Base-by-base conservation (phyloP, 116 monocot genomes). In the Dioscorea cayenensis region DNA sequence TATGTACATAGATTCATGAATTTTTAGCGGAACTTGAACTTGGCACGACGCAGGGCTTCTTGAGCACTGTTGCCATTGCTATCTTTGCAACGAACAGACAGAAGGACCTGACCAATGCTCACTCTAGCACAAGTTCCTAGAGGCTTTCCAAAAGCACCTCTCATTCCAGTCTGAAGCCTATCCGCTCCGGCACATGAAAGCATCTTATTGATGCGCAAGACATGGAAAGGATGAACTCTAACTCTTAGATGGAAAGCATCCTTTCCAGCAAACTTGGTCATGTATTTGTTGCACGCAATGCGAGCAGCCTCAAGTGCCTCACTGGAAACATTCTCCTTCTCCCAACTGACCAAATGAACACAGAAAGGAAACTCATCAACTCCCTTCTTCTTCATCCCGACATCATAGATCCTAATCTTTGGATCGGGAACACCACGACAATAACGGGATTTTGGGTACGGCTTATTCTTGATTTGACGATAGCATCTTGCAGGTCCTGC, bases 111-210 rank as follows among this genome's bases (percentile, higher is more conserved):
- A 5, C 84, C 84, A 49, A 84, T 84, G 73, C 67, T 71, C 23
- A 84, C 84, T 22, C 84, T 70, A 0, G 80, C 84, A 68, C 84
- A 84, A 2, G 84, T 84, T 35, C 84, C 84, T 27, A 73, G 80
- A 60, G 81, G 81, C 75, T 85, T 81, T 2, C 89, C 89, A 66
- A 89, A 89, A 21, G 85, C 85, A 67, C 85, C 85, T 64, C 89
- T 72, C 89, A 89, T 89, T 19, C 89, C 89, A 64, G 89, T 89
- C 58, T 89, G 89, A 18, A 89, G 85, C 75, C 89, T 77, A 80
- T 89, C 85, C 55, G 85, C 89, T n/a, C 89, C 89, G 51, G 85
- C 89, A 65, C 89, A 89, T 7, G 89, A 89, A 67, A 89, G 88
- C 88, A 89, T 89, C 73, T 89, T 89, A 72, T 82, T 89, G 80